These are phyloP conservation scores for Mortierella sp. DNA, from an alignment of 371 early-diverging fungal genomes.

Conservation along the genomic window DNA sequence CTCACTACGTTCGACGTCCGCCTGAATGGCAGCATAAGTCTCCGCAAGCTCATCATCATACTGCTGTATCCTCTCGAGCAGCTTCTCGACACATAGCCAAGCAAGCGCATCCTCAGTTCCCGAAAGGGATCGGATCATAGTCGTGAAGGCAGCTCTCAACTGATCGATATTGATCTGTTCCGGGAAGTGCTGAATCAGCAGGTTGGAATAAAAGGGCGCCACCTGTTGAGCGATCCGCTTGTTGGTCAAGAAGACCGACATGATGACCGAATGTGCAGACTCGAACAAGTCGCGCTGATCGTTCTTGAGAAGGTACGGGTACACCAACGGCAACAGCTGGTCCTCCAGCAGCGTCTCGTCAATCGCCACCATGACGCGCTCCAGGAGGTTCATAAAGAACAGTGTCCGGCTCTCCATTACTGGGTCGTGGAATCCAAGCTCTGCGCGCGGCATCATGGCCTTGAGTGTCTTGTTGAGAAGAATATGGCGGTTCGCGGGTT, in stretches of 20 bases:
- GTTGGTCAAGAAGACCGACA: constrained; percentile 66
- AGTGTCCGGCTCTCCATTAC: constrained; percentile 62
- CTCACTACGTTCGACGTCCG: neutral
- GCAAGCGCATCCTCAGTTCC: constrained; percentile 72
- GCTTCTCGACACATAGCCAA: constrained; percentile 69
- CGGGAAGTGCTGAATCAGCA: constrained; percentile 67
- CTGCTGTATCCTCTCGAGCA: constrained; percentile 60
- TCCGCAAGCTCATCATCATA: constrained; percentile 50
- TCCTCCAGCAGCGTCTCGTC: constrained; percentile 65
- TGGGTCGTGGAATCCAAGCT: constrained; percentile 40
- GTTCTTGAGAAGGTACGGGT: constrained; percentile 64
- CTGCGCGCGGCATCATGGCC: constrained; percentile 46
- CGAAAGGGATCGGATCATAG: constrained; percentile 69
- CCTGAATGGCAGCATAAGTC: constrained; percentile 2
- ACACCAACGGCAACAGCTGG: constrained; percentile 68
- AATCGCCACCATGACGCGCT: constrained; percentile 64
- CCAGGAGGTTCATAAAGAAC: constrained; percentile 68
- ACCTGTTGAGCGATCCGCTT: constrained; percentile 64
- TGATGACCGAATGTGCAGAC: constrained; percentile 71
- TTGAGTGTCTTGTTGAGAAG: constrained; percentile 44
- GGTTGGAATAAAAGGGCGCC: constrained; percentile 58
- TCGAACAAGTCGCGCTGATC: constrained; percentile 69
- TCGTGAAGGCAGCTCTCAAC: constrained; percentile 69
- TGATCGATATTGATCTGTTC: constrained; percentile 70
- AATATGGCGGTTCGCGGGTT: constrained; percentile 21